phyloP scores from a whole-genome alignment of 495 filamentous ascomycete genomes.

The Hypoxylon subgilvum region DNA sequence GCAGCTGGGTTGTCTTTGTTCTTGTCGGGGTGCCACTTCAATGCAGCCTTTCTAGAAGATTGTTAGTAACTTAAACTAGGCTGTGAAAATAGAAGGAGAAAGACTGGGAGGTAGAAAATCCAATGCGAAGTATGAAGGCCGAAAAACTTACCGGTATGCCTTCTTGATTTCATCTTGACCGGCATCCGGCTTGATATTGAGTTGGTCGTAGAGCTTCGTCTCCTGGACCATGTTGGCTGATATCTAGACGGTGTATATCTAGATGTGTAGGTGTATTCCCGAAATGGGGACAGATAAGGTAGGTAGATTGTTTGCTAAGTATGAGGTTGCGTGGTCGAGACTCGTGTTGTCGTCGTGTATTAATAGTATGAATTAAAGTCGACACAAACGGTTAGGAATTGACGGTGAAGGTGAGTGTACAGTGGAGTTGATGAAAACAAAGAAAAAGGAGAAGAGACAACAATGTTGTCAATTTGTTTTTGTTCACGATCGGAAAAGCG shows the following conservation, averaged over 20 bases:
- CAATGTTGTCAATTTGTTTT: constrained; percentile 17
- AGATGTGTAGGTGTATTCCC: background rate
- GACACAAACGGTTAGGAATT: too few relatives aligned
- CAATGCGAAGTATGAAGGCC: background rate
- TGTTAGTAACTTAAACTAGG: constrained; percentile 21
- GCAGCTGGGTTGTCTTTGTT: constrained; percentile 88
- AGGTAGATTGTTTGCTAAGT: too few relatives aligned
- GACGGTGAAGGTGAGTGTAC: too few relatives aligned
- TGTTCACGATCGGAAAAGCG: too few relatives aligned
- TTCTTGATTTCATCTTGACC: constrained; percentile 96
- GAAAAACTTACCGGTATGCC: constrained; percentile 74
- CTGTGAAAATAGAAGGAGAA: constrained; percentile 1
- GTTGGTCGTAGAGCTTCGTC: constrained; percentile 81
- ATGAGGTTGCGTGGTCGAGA: too few relatives aligned
- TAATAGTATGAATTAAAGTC: too few relatives aligned
- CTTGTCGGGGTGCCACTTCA: constrained; percentile 97
- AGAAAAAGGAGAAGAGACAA: constrained; percentile 15
- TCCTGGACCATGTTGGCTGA: constrained; percentile 76
- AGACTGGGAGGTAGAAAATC: background rate
- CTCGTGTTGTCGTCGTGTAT: background rate
- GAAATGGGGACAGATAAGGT: too few relatives aligned
- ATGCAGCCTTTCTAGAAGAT: constrained; percentile 72
- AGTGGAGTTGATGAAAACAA: too few relatives aligned
- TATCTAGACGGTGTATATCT: background rate
- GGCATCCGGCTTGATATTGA: constrained; percentile 77